Percentiles rank a stretch among this genome's conserved stretches.
These are phyloP conservation scores for Chrysoporthe austroafricana DNA, from an alignment of 2,329 filamentous ascomycete genomes.

Conservation along the genomic window DNA sequence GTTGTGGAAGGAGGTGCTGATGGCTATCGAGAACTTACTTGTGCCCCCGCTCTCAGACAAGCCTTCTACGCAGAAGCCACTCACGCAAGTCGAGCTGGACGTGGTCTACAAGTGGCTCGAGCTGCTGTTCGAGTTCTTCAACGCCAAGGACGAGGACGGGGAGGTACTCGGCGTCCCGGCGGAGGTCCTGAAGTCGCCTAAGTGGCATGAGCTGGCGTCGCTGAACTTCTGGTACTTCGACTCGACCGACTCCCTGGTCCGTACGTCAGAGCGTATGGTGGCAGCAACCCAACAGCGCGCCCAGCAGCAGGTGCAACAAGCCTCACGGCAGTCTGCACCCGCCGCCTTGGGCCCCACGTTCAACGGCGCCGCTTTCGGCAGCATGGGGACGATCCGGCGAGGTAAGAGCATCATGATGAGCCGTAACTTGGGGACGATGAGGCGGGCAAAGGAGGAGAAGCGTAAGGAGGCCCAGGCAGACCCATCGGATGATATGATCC, in stretches of 20 bases:
- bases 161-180: slow-evolving; percentile 86
- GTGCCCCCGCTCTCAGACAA: slow-evolving; percentile 96
- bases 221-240: slow-evolving; percentile 99
- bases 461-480: slow-evolving; percentile 94
- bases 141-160: slow-evolving; percentile 81
- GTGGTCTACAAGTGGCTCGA: slow-evolving; percentile 95
- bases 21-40: slow-evolving; percentile 85
- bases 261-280: slow-evolving; percentile 96
- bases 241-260: slow-evolving; percentile 84
- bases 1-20: slow-evolving; percentile 95
- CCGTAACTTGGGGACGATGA: slow-evolving; percentile 94
- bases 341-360: slow-evolving; percentile 52
- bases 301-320: slow-evolving; percentile 67
- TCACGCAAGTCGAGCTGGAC: slow-evolving; percentile 87
- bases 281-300: slow-evolving; percentile 77
- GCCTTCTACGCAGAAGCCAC: slow-evolving; percentile 79
- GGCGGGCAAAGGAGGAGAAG: slow-evolving; percentile 93
- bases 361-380: slow-evolving; percentile 60
- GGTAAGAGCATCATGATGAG: slow-evolving; percentile 89
- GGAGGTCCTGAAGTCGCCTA: slow-evolving; percentile 92
- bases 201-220: slow-evolving; percentile 96
- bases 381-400: slow-evolving; percentile 68
- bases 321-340: slow-evolving; percentile 35
- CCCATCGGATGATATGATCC: slow-evolving; percentile 96
- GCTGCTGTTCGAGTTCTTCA: slow-evolving; percentile 91